phyloP scores from a whole-genome alignment of 495 filamentous ascomycete genomes.

The Lindgomyces ingoldianus region DNA sequence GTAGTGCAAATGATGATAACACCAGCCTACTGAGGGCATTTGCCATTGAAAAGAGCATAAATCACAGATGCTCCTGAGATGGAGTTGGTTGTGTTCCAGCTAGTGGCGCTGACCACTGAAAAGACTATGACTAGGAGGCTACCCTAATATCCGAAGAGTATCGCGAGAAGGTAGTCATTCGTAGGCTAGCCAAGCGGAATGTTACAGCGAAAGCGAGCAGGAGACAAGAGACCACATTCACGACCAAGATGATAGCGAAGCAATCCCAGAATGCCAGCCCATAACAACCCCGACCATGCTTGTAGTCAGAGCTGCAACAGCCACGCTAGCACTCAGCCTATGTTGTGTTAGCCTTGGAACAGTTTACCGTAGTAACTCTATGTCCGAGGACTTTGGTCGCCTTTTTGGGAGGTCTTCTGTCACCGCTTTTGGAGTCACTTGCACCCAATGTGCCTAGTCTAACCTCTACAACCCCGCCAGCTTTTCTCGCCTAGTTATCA shows the following conservation, averaged over 20 bases:
- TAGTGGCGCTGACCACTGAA: conserved; percentile 33
- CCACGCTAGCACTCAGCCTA: conserved; percentile 36
- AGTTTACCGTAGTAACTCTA: too few species aligned
- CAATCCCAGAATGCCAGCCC: conserved; percentile 35
- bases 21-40: conserved; percentile 29
- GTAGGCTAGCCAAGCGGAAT: conserved; percentile 44
- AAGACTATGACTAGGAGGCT: conserved; percentile 33
- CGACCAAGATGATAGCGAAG: conserved; percentile 34
- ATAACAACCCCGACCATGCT: conserved; percentile 28
- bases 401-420: too few species aligned
- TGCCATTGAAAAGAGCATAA: conserved; percentile 28
- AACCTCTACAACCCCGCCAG: too few species aligned
- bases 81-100: conserved; percentile 37
- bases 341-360: neutral
- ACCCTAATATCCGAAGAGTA: conserved; percentile 38
- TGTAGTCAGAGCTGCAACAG: conserved; percentile 29
- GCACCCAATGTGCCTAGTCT: too few species aligned
- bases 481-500: too few species aligned
- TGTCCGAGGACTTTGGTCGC: too few species aligned
- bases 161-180: conserved; percentile 48
- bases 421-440: too few species aligned
- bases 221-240: conserved; percentile 39
- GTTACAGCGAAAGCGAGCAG: conserved; percentile 48
- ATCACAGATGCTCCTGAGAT: conserved; percentile 29
- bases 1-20: conserved; percentile 36